phyloP scores from a whole-genome alignment of 2,329 filamentous ascomycete species.

The Aspergillus hiratsukae region DNA sequence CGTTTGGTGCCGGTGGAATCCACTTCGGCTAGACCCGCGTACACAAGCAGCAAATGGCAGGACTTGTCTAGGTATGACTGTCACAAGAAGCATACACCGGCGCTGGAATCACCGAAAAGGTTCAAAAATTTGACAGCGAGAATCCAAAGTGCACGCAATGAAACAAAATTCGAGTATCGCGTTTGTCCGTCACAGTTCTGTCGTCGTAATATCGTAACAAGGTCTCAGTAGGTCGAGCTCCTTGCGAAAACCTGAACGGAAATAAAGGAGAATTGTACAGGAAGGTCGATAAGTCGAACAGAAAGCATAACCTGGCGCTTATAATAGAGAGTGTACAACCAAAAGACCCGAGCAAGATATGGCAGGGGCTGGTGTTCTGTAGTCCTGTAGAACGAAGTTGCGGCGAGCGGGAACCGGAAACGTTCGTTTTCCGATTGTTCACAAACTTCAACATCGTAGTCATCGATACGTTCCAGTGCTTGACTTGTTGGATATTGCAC shows the following conservation, averaged over 20 bases:
- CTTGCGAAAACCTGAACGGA: slow-evolving; percentile 1
- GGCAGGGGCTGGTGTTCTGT: background rate
- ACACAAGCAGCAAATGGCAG: background rate
- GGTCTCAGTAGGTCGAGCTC: background rate
- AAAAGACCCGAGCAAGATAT: background rate
- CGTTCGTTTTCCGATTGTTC: background rate
- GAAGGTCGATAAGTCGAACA: background rate
- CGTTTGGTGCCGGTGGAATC: background rate
- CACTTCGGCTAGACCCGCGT: background rate
- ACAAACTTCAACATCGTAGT: background rate
- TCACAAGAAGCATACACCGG: background rate
- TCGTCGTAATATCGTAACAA: slow-evolving; percentile 10
- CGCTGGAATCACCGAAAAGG: background rate
- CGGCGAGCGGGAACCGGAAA: background rate
- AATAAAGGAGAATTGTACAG: background rate
- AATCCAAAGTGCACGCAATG: background rate
- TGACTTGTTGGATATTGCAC: background rate
- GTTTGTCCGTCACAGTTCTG: background rate
- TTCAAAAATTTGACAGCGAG: background rate
- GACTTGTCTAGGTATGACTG: background rate
- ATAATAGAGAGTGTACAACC: background rate
- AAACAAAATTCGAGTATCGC: background rate
- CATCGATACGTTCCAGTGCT: background rate
- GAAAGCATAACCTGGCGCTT: background rate
- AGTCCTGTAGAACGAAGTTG: background rate